Conservation (phyloP, 257 asterid species). For the Penstemon davidsonii region DNA sequence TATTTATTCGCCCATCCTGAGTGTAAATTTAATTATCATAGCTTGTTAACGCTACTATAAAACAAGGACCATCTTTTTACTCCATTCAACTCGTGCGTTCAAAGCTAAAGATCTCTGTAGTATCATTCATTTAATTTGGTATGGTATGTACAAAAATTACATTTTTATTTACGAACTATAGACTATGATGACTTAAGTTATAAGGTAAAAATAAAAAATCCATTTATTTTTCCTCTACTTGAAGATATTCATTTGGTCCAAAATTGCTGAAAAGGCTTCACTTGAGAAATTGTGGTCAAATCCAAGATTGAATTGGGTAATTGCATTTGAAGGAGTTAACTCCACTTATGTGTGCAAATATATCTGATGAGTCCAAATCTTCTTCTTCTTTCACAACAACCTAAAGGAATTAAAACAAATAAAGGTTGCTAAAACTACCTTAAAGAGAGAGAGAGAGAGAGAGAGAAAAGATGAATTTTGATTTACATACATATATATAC, state of each 20-base stretch:
- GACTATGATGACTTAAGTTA: constrained; percentile 1
- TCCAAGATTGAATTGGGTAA: constrained; percentile 76
- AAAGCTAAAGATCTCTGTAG: too few species aligned
- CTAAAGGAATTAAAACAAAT: constrained; percentile 16
- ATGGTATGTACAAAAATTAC: constrained; percentile 28
- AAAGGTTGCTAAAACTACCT: too few species aligned
- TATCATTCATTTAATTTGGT: constrained; percentile 11
- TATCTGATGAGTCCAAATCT: constrained; percentile 52
- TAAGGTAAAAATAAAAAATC: background rate
- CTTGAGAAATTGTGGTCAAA: constrained; percentile 29
- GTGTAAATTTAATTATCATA: too few species aligned
- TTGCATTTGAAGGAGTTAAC: constrained; percentile 77
- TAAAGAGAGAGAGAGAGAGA: too few species aligned
- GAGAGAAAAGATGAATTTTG: background rate
- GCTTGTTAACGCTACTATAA: too few species aligned
- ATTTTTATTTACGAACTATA: constrained; percentile 7
- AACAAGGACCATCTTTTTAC: too few species aligned
- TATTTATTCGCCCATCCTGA: too few species aligned
- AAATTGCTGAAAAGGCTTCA: constrained; percentile 29
- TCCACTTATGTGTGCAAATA: constrained; percentile 70
- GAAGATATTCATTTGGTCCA: constrained; percentile 21
- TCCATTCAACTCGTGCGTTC: too few species aligned
- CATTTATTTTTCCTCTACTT: constrained; percentile 22
- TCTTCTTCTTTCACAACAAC: constrained; percentile 68
- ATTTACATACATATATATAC: background rate